Conservation (phyloP, 352 stramenopile species). For the Thalassiosira ordinaria region DNA sequence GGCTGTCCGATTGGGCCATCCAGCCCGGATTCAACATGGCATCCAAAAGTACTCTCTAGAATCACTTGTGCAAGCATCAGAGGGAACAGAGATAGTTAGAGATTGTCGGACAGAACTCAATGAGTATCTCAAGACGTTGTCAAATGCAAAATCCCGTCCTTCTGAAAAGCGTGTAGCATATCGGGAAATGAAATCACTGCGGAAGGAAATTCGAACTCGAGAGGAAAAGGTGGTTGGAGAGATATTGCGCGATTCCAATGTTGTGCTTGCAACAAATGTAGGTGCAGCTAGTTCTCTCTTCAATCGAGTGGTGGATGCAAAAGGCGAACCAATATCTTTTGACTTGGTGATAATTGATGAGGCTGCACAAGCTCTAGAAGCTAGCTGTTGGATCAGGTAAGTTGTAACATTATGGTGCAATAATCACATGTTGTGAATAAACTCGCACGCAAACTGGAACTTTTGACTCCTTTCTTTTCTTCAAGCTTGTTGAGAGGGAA, state of each 20-base stretch:
- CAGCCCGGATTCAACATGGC: constrained; percentile 90
- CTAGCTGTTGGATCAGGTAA: constrained; percentile 94
- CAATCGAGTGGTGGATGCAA: constrained; percentile 76
- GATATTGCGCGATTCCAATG: constrained; percentile 91
- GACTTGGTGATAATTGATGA: constrained; percentile 97
- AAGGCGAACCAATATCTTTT: constrained; percentile 82
- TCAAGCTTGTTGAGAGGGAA: constrained; percentile 89
- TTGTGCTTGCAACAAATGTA: constrained; percentile 96
- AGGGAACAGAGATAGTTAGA: constrained; percentile 95
- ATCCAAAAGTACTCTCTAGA: constrained; percentile 95
- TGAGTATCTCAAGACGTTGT: constrained; percentile 65
- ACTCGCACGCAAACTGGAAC: background rate
- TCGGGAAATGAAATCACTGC: constrained; percentile 90
- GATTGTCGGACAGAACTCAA: constrained; percentile 93
- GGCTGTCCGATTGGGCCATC: constrained; percentile 92
- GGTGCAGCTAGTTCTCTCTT: constrained; percentile 92
- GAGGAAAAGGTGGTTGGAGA: constrained; percentile 93
- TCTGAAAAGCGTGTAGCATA: constrained; percentile 74
- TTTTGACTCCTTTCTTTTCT: constrained; percentile 1
- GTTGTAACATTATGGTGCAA: too few species aligned
- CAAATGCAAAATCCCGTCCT: constrained; percentile 58
- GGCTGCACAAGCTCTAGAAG: constrained; percentile 96
- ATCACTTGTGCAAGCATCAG: constrained; percentile 89
- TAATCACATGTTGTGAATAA: too few species aligned
- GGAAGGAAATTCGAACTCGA: constrained; percentile 93